Conservation (phyloP, 2,329 filamentous ascomycete genomes). For the Aureobasidium sp. region DNA sequence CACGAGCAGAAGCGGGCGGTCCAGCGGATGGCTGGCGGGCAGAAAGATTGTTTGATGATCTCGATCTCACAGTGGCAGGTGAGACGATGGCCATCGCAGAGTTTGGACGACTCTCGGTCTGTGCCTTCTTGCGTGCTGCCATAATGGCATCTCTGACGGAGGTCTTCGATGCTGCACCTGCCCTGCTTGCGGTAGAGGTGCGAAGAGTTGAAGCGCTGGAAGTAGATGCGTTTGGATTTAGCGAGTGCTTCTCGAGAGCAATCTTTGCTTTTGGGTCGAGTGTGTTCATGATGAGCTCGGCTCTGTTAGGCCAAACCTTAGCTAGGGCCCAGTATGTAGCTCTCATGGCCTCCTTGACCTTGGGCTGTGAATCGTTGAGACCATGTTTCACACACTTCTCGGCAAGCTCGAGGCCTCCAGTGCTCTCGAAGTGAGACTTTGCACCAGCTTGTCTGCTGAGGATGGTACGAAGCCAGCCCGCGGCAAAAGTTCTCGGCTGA, state of each 20-base stretch:
- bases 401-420: slow-evolving; percentile 71
- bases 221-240: slow-evolving; percentile 63
- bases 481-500: slow-evolving; percentile 69
- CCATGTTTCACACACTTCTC: slow-evolving; percentile 88
- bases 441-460: slow-evolving; percentile 70
- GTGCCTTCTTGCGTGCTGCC: slow-evolving; percentile 61
- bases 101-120: slow-evolving; percentile 46
- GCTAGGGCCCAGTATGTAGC: slow-evolving; percentile 81
- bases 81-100: slow-evolving; percentile 51
- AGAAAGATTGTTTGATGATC: slow-evolving; percentile 15
- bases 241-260: slow-evolving; percentile 72
- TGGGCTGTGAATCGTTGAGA: slow-evolving; percentile 80
- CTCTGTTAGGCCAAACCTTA: slow-evolving; percentile 67
- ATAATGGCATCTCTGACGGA: slow-evolving; percentile 77
- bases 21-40: slow-evolving; percentile 10
- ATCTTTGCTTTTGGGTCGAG: slow-evolving; percentile 74
- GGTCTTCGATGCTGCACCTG: slow-evolving; percentile 42
- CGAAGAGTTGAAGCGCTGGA: slow-evolving; percentile 40
- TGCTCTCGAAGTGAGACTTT: slow-evolving; percentile 76
- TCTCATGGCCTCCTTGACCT: slow-evolving; percentile 79
- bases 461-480: slow-evolving; percentile 77
- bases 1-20: slow-evolving; percentile 17
- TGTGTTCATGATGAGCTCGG: slow-evolving; percentile 72
- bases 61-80: slow-evolving; percentile 34
- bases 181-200: slow-evolving; percentile 20